A percentile compares a stretch with the other conserved stretches of the same genome.
Evolutionary conservation across 139 green algal species (phyloP).

Genomic region (Ettlia oleoabundans): DNA sequence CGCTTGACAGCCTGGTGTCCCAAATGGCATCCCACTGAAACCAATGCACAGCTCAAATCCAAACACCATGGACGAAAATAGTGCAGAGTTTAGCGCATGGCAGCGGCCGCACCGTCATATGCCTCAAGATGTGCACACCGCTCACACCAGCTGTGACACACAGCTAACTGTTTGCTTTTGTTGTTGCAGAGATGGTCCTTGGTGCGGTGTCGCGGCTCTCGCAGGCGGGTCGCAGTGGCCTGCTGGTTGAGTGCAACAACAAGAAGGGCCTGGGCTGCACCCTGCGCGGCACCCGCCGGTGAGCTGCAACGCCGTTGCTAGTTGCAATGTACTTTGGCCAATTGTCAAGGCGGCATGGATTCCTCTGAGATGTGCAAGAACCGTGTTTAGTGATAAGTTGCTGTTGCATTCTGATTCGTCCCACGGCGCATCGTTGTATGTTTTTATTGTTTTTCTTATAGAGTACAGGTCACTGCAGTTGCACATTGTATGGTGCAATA

Average conservation of each 20-base stretch:
- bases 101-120: too few species aligned
- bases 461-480: too few species aligned
- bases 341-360: too few species aligned
- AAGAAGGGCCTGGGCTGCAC: constrained; percentile 76
- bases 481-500: too few species aligned
- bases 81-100: too few species aligned
- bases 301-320: too few species aligned
- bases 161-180: not conserved
- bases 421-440: too few species aligned
- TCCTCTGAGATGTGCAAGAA: not conserved
- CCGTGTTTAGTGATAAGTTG: not conserved
- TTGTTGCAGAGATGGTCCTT: constrained; percentile 37
- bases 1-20: not conserved
- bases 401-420: not conserved
- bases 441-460: too few species aligned
- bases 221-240: constrained; percentile 44
- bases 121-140: too few species aligned
- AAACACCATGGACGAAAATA: not conserved
- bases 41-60: not conserved
- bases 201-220: not conserved
- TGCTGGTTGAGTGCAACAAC: constrained; percentile 73
- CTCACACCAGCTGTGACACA: too few species aligned
- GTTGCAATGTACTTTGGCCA: too few species aligned
- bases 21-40: not conserved
- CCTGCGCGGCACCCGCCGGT: constrained; percentile 69